Evolutionary conservation across 139 green algal genomes (phyloP).

Genomic region (Choricystis sp.): DNA sequence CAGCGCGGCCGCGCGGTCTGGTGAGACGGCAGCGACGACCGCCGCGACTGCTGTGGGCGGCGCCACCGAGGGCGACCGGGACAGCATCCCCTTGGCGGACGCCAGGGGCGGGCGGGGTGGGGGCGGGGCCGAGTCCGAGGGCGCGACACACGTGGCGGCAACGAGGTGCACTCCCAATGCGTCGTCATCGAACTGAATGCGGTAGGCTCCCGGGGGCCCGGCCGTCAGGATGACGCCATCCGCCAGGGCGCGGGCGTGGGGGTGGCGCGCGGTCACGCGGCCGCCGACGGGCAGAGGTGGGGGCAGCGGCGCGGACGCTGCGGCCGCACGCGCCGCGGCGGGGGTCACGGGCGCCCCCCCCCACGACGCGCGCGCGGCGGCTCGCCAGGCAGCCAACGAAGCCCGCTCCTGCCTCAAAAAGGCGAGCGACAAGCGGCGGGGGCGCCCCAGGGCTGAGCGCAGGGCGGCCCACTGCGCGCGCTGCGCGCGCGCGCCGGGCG

Average conservation of each 20-base stretch:
- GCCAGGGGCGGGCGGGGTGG: no score
- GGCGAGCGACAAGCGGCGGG: conserved; percentile 42
- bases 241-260: conserved; percentile 45
- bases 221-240: conserved; percentile 75
- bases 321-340: no score
- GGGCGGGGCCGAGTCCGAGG: conserved; percentile 29
- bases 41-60: no score
- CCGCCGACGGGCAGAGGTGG: conserved; percentile 55
- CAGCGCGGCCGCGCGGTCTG: no score
- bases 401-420: conserved; percentile 42
- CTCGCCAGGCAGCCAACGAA: conserved; percentile 27
- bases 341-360: not conserved
- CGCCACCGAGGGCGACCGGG: no score
- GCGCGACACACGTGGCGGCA: conserved; percentile 50
- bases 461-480: conserved; percentile 14
- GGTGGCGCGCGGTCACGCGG: conserved; percentile 69
- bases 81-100: no score
- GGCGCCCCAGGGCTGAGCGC: conserved; percentile 24
- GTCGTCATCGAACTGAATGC: conserved; percentile 66
- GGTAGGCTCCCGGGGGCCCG: conserved; percentile 17
- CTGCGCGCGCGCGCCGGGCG: conserved; percentile 5
- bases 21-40: no score
- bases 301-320: conserved; percentile 29
- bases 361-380: conserved; percentile 13
- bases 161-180: conserved; percentile 77